Percentiles rank a stretch among this genome's conserved stretches.
These are phyloP conservation scores for Rubroboletus satanas DNA, from an alignment of 768 basidiomycete species.

Conservation along the genomic window DNA sequence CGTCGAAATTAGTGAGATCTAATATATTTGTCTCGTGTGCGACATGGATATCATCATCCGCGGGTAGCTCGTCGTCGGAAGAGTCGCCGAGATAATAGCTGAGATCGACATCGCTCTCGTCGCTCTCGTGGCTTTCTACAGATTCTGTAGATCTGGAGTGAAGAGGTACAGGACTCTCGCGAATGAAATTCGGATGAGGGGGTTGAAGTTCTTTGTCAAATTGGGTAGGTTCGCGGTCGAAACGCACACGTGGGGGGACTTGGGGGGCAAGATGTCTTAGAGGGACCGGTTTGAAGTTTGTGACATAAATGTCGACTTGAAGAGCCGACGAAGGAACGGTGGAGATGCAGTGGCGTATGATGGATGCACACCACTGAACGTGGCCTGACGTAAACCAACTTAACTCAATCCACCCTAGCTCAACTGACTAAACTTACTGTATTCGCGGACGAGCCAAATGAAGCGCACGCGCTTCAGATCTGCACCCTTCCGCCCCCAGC, in stretches of 20 bases:
- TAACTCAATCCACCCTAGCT: background rate
- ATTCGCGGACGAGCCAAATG: slow-evolving; percentile 75
- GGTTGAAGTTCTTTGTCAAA: slow-evolving; percentile 31
- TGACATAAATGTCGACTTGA: slow-evolving; percentile 72
- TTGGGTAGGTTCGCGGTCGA: slow-evolving; percentile 1
- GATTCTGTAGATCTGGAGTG: slow-evolving; percentile 25
- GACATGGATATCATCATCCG: slow-evolving; percentile 30
- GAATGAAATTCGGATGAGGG: slow-evolving; percentile 32
- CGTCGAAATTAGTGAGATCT: slow-evolving; percentile 76
- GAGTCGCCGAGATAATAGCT: slow-evolving; percentile 40
- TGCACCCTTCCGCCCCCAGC: slow-evolving; percentile 39
- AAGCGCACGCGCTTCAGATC: slow-evolving; percentile 59
- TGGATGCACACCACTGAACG: slow-evolving; percentile 70
- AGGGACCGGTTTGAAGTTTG: slow-evolving; percentile 45
- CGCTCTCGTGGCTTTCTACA: slow-evolving; percentile 29
- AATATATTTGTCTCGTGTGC: slow-evolving; percentile 49
- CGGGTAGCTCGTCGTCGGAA: slow-evolving; percentile 28
- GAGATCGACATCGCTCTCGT: slow-evolving; percentile 38
- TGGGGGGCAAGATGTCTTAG: slow-evolving; percentile 5
- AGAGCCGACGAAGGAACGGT: slow-evolving; percentile 47
- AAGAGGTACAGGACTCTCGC: slow-evolving; percentile 2
- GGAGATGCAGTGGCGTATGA: slow-evolving; percentile 57
- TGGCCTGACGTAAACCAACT: slow-evolving; percentile 45
- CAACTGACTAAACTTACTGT: slow-evolving; percentile 43
- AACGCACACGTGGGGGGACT: slow-evolving; percentile 15